A percentile compares a stretch with the other conserved stretches of the same genome.
Conservation (phyloP, 768 basidiomycete species). For the Zangia roseola region DNA sequence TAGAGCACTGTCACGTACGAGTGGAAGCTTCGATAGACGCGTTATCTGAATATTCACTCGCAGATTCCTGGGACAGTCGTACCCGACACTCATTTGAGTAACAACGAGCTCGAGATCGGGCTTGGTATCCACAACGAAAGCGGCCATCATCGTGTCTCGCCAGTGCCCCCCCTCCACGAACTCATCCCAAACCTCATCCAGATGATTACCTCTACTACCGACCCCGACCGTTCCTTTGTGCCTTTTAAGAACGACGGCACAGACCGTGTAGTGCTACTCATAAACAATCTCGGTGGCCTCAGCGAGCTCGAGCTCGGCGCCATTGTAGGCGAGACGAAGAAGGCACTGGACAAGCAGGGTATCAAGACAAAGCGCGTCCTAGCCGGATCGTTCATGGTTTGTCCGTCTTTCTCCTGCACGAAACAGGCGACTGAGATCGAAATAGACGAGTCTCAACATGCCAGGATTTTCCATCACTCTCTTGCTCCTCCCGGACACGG, state of each 20-base stretch:
- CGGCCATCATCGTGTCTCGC: constrained; percentile 65
- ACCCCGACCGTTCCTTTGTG: constrained; percentile 76
- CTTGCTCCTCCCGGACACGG: constrained; percentile 61
- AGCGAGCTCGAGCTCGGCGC: constrained; percentile 80
- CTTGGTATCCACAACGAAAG: constrained; percentile 93
- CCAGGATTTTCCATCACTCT: constrained; percentile 88
- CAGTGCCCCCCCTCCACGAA: constrained; percentile 66
- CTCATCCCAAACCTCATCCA: constrained; percentile 71
- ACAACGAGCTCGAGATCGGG: constrained; percentile 80
- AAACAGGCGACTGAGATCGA: constrained; percentile 1
- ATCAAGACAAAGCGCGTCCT: constrained; percentile 63
- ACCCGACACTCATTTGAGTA: constrained; percentile 50
- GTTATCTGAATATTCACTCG: not conserved
- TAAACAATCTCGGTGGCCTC: constrained; percentile 87
- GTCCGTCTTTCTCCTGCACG: constrained; percentile 10
- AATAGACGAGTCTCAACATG: constrained; percentile 87
- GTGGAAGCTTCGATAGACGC: not conserved
- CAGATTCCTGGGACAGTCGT: constrained; percentile 79
- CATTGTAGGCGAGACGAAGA: constrained; percentile 60
- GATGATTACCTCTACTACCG: constrained; percentile 66
- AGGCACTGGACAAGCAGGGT: constrained; percentile 52
- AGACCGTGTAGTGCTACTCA: constrained; percentile 73
- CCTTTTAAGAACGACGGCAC: constrained; percentile 59
- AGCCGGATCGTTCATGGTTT: constrained; percentile 84
- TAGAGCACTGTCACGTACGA: constrained; percentile 84